Percentiles rank a stretch among this genome's conserved stretches.
phyloP scores from a whole-genome alignment of 2,329 filamentous ascomycete species.

The Talaromyces atroroseus region DNA sequence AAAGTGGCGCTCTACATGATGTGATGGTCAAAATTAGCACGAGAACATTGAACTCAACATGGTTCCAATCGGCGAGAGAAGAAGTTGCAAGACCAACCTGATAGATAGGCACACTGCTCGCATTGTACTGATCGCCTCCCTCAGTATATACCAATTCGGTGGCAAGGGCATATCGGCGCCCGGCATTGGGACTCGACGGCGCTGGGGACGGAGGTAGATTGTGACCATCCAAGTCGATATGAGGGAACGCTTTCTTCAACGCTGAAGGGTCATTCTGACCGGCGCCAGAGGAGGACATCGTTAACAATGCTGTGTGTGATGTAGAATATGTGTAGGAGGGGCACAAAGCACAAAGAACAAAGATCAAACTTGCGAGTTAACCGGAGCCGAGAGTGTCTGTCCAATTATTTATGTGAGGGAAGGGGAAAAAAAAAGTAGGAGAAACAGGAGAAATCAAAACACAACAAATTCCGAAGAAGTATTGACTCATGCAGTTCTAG shows the following conservation, averaged over 20 bases:
- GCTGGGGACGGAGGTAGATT: constrained; percentile 86
- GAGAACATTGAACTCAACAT: too few relatives aligned
- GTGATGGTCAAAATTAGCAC: neutral
- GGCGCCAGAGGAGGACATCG: constrained; percentile 36
- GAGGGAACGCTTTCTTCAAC: constrained; percentile 49
- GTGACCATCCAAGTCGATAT: constrained; percentile 75
- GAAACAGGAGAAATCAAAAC: neutral
- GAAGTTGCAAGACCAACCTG: constrained; percentile 50
- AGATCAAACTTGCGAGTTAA: neutral
- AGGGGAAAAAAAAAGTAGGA: neutral
- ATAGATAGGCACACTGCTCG: constrained; percentile 95
- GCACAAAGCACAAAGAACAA: too few relatives aligned
- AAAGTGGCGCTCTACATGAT: constrained; percentile 79
- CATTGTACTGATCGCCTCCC: constrained; percentile 91
- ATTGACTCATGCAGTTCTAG: neutral
- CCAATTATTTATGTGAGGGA: neutral
- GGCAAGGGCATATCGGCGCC: constrained; percentile 84
- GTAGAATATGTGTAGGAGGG: neutral
- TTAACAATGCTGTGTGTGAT: constrained; percentile 8
- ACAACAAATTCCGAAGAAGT: neutral
- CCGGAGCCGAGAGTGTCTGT: neutral
- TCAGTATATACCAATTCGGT: constrained; percentile 97
- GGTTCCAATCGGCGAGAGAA: neutral
- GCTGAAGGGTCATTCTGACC: constrained; percentile 19
- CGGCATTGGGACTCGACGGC: constrained; percentile 81